Conservation (phyloP, 768 basidiomycete species). For the Russula emetica region DNA sequence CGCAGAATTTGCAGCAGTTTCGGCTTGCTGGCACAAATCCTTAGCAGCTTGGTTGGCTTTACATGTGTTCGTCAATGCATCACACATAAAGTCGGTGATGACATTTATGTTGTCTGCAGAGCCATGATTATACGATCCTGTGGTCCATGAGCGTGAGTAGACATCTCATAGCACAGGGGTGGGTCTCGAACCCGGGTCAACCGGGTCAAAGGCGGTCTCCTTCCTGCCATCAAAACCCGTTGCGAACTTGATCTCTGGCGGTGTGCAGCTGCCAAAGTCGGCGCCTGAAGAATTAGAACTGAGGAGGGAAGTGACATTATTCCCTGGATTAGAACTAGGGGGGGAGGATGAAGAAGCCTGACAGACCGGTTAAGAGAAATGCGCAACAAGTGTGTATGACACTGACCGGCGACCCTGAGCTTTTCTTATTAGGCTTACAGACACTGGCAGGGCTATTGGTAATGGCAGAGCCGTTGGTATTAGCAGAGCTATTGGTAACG, state of each 20-base stretch:
- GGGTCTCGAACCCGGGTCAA: slow-evolving; percentile 33
- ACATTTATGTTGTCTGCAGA: slow-evolving; percentile 35
- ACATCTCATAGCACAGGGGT: background rate
- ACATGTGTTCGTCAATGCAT: slow-evolving; percentile 47
- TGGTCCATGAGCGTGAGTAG: background rate
- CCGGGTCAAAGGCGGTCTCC: slow-evolving; percentile 53
- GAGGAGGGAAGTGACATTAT: too few relatives aligned
- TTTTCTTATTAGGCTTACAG: background rate
- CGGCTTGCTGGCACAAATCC: slow-evolving; percentile 40
- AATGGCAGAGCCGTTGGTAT: too few relatives aligned
- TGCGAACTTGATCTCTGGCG: slow-evolving; percentile 53
- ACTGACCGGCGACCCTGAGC: slow-evolving; percentile 19
- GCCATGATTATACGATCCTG: slow-evolving; percentile 21
- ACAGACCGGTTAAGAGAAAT: background rate
- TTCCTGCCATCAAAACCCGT: slow-evolving; percentile 49
- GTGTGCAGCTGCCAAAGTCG: slow-evolving; percentile 53
- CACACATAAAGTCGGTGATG: slow-evolving; percentile 54
- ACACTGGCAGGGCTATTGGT: too few relatives aligned
- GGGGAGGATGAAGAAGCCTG: background rate
- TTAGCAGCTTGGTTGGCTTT: slow-evolving; percentile 46
- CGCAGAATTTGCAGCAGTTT: slow-evolving; percentile 42
- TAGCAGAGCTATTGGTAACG: too few relatives aligned
- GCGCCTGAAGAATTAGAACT: slow-evolving; percentile 14
- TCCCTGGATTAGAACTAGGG: too few relatives aligned
- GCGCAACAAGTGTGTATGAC: slow-evolving; percentile 29